Percentiles rank a stretch among this genome's conserved stretches.
These are phyloP conservation scores for Actinomucor elegans DNA, from an alignment of 371 early-diverging fungal species.

Conservation along the genomic window DNA sequence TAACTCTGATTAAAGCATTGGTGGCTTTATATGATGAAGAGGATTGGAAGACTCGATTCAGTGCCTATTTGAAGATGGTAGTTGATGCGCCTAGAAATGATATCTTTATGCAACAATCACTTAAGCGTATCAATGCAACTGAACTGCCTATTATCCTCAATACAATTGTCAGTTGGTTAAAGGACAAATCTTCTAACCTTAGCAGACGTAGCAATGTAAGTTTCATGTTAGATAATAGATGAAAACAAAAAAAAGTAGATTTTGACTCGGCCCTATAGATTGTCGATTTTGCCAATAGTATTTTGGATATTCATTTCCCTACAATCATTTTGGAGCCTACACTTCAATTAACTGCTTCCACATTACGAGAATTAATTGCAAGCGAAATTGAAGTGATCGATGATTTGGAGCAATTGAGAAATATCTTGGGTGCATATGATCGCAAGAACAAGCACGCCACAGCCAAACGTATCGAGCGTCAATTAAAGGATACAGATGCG, in stretches of 20 bases:
- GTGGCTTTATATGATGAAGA: slow-evolving; percentile 11
- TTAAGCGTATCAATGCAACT: slow-evolving; percentile 45
- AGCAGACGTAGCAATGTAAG: slow-evolving; percentile 21
- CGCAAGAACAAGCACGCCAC: slow-evolving; percentile 40
- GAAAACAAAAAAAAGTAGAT: background rate
- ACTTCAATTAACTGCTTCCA: slow-evolving; percentile 44
- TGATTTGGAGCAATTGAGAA: slow-evolving; percentile 49
- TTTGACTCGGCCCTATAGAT: slow-evolving; percentile 45
- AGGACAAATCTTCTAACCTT: slow-evolving; percentile 13
- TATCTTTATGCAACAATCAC: slow-evolving; percentile 59
- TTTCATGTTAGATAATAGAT: background rate
- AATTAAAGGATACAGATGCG: slow-evolving; percentile 20
- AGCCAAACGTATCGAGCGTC: slow-evolving; percentile 11
- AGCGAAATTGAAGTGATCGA: slow-evolving; percentile 40
- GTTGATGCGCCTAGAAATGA: slow-evolving; percentile 59
- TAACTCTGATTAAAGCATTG: slow-evolving; percentile 42
- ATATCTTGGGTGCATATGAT: slow-evolving; percentile 53
- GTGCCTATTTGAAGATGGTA: slow-evolving; percentile 38
- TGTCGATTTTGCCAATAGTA: slow-evolving; percentile 49
- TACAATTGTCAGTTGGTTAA: slow-evolving; percentile 47
- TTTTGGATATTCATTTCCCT: slow-evolving; percentile 63
- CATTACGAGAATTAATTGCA: slow-evolving; percentile 39
- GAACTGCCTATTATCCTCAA: slow-evolving; percentile 49
- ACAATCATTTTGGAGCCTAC: slow-evolving; percentile 56
- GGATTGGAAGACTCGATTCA: slow-evolving; percentile 26